Conservation (phyloP, 768 basidiomycete genomes). For the Lactarius vividus region DNA sequence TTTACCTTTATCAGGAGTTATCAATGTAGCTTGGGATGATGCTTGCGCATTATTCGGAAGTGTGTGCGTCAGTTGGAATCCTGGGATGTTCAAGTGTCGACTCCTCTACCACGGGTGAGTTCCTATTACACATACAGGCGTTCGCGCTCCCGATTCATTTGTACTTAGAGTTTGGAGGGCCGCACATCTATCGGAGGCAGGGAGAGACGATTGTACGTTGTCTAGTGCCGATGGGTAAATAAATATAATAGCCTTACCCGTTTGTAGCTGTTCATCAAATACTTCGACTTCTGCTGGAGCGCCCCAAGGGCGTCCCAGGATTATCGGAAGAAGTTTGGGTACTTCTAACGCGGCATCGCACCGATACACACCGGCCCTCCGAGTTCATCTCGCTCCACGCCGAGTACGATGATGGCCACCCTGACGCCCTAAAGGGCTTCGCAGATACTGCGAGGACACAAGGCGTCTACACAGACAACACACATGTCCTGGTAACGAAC, state of each 20-base stretch:
- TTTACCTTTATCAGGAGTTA: constrained; percentile 17
- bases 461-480: constrained; percentile 27
- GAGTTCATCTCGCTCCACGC: constrained; percentile 68
- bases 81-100: constrained; percentile 49
- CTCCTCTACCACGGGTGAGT: constrained; percentile 68
- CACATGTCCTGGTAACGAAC: constrained; percentile 23
- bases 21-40: constrained; percentile 69
- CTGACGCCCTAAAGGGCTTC: neutral
- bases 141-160: neutral
- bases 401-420: constrained; percentile 41
- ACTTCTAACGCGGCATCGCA: constrained; percentile 73
- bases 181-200: constrained; percentile 21
- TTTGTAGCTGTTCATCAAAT: constrained; percentile 40
- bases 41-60: constrained; percentile 73
- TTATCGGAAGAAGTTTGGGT: constrained; percentile 63
- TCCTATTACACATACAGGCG: neutral
- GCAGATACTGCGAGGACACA: constrained; percentile 11
- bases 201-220: constrained; percentile 35
- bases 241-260: neutral
- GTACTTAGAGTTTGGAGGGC: constrained; percentile 36
- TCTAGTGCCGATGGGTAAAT: neutral
- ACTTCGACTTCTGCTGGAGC: constrained; percentile 41
- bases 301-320: neutral
- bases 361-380: constrained; percentile 51
- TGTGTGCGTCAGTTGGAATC: constrained; percentile 87